Percentiles rank a stretch among this genome's conserved stretches.
These are phyloP conservation scores for Kodamaea sp. DNA, from an alignment of 1,139 yeast species.

Conservation along the genomic window DNA sequence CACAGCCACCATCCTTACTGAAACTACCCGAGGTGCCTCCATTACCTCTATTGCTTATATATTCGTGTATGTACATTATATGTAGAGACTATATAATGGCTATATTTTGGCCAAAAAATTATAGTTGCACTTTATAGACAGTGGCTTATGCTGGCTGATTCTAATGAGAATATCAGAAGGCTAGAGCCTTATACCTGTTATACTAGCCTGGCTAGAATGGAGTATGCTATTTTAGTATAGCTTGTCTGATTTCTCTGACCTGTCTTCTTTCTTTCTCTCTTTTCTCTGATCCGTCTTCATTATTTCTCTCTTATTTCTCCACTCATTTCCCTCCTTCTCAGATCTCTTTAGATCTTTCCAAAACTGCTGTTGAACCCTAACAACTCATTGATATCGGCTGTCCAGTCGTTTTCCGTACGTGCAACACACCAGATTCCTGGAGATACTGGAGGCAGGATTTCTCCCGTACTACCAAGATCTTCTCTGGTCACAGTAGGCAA, in stretches of 20 bases:
- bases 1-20: too few species aligned
- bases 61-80: too few species aligned
- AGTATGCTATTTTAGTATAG: too few species aligned
- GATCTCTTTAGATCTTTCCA: constrained; percentile 11
- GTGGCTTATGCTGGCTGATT: too few species aligned
- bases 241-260: not conserved
- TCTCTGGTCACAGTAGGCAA: constrained; percentile 8
- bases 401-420: constrained; percentile 84
- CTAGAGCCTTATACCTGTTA: too few species aligned
- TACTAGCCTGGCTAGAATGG: too few species aligned
- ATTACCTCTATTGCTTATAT: too few species aligned
- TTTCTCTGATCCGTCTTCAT: constrained; percentile 1
- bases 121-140: too few species aligned
- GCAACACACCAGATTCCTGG: constrained; percentile 91
- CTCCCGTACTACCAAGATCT: constrained; percentile 6
- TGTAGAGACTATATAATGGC: too few species aligned
- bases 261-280: not conserved
- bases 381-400: constrained; percentile 79
- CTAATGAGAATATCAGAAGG: too few species aligned
- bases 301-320: constrained; percentile 1
- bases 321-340: not conserved
- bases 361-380: constrained; percentile 88
- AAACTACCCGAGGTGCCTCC: too few species aligned
- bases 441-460: not conserved
- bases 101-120: too few species aligned